Evolutionary conservation across 2,329 filamentous ascomycete genomes (phyloP), one percentile per base, ranked within the genome.

Genomic region (Phialophora expanda): DNA sequence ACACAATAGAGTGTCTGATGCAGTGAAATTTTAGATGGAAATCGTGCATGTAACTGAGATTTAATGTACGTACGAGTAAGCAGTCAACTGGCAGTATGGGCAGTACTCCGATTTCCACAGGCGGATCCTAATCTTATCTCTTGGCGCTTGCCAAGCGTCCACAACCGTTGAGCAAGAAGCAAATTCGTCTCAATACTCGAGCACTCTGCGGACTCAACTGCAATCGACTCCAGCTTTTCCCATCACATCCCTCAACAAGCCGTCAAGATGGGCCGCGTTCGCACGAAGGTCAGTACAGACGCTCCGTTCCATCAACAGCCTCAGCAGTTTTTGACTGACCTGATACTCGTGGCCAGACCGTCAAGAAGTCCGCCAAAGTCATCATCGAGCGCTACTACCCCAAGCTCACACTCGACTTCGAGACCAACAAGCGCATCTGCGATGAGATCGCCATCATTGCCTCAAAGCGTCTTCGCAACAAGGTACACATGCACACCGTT

Each of bases 371-470:
- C 87, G 93, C 95, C 86, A 99, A 99, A 91, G 93, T 97, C 88
- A 94, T 98, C 86, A 98, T 99, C 85, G 93, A 97, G 90, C 89
- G 91, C 75, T 96, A 95, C 87, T 96, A 96, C 86, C 95, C 95
- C 80, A 93, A 92, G 85, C 88, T 99, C 82, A 97, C 93, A 73
- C 92, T 98, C 80, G 95, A 99, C 87, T 99, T 99, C 86, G 95
- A 99, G 90, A 97, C 92, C 89, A 97, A 97, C 91, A 97, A 97
- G 91, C 88, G 93, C 78, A 96, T 98, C 79, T 98, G 95, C 87
- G 95, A 98, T 93, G 95, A 99, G 86, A 95, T 99, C 78, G 95
- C 95, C 80, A 96, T 99, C 84, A 99, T 99, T 81, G 92, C 95
- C 76, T 96, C 91, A 77, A 99, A 99, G 92, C 90, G 96, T 81